Evolutionary conservation across 306 rosid genomes (phyloP).

Genomic region (Cucurbita maxima): DNA sequence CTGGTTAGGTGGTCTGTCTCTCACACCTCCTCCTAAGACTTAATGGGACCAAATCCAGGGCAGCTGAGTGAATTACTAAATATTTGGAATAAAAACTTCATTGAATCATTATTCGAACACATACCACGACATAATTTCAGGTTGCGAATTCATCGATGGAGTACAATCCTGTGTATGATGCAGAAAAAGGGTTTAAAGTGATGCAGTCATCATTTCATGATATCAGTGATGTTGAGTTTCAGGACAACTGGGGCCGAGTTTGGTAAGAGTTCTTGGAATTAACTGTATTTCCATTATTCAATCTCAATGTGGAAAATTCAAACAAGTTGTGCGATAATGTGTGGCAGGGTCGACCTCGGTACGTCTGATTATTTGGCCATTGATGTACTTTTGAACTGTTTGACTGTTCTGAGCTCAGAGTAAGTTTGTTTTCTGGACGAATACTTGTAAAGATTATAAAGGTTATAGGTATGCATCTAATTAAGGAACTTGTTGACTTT

Average conservation of each 20-base stretch:
- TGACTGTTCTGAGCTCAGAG: constrained; percentile 78
- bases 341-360: constrained; percentile 84
- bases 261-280: constrained; percentile 36
- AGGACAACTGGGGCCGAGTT: constrained; percentile 89
- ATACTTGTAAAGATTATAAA: neutral
- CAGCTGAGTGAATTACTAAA: neutral
- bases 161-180: constrained; percentile 57
- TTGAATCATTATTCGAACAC: neutral
- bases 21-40: neutral
- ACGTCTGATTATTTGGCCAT: constrained; percentile 68
- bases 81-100: too few relatives aligned
- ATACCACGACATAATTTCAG: constrained; percentile 24
- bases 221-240: constrained; percentile 76
- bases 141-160: constrained; percentile 59
- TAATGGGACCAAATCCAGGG: neutral
- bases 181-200: constrained; percentile 61
- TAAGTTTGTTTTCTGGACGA: constrained; percentile 20
- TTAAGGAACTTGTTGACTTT: neutral
- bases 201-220: constrained; percentile 91
- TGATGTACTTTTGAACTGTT: constrained; percentile 80
- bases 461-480: neutral
- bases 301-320: neutral
- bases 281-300: neutral
- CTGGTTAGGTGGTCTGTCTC: neutral
- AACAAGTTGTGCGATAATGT: constrained; percentile 7